Evolutionary conservation across 768 basidiomycete genomes (phyloP), one percentile per base, ranked within the genome.

Genomic region (Rhizopogon vesiculosus): DNA sequence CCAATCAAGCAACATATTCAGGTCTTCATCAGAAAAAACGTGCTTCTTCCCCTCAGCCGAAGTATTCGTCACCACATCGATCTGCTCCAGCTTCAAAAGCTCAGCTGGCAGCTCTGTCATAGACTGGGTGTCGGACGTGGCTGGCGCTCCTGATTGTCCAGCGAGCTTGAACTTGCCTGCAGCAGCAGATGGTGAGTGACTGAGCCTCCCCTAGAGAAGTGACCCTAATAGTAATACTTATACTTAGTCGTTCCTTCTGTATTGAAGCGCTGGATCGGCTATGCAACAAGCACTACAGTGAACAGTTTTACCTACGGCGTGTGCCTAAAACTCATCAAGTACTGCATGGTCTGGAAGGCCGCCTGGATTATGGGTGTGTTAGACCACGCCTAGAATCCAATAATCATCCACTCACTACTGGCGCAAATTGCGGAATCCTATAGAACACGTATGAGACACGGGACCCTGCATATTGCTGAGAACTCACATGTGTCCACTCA

Each of bases 101-200:
- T 84, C 78, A 18, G 88, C 82, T 0, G 92, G 90, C 78, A 93
- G 83, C 64, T 94, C 91, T 0, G 87, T 85, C 64, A 90, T 83
- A 2, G 80, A 86, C 70, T 87, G 83, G 1, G 75, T 73, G 65
- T 83, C 86, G 59, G 70, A 78, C 19, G 73, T 72, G 15, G 25
- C 16, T 5, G 48, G 15, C 63, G 16, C 69, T 54, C 76, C 81
- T 5, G 68, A 79, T 54, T 77, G 74, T 5, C 81, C 82, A 0
- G 91, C 89, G 71, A 79, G 83, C 62, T 85, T 89, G 75, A 94
- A 94, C 73, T 93, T 91, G 58, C 91, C 90, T 86, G 50, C 6
- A 44, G n/a, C 29, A 29, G 48, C 15, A 45, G n/a, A 5, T 5
- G n/a, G 5, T 13, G 7, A 18, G 38, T 16, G 44, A 19, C 9